Evolutionary conservation across 2,329 filamentous ascomycete species (phyloP), one percentile per base, ranked within the genome.

Genomic region (Fusarium brevicatenulatum): DNA sequence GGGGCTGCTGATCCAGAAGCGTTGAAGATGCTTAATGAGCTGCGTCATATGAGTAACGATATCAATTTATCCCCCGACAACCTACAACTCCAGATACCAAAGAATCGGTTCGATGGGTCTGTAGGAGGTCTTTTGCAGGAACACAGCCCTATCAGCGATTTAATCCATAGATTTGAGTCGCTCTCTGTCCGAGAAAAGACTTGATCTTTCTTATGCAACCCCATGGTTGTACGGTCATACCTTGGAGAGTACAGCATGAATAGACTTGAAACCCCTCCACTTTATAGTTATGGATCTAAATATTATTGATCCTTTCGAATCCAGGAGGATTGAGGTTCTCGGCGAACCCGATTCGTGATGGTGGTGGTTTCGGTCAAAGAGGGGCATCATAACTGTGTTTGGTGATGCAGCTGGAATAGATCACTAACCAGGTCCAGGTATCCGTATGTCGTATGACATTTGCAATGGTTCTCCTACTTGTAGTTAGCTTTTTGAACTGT

Each of bases 201-300:
- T 37, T 37, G 7, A 25, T 0, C 0, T 4, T 11, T 9, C 1
- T 11, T 37, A 34, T 16, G 10, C 30, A 19, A 4, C 2, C 12
- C 23, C 11, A 3, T 50, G 30, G 6, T 19, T 34, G 4, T 23
- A 5, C 47, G 30, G 4, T 13, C 19, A 2, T 23, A 7, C 47
- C 0, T 36, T 53, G 2, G n/a, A 5, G 7, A 9, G 3, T 16
- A 4, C 9, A 36, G 7, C 9, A 11, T 37, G 1, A 36, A 25
- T 52, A 25, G 2, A 36, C 18, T 19, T 16, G 18, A 36, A 21
- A 21, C 37, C 18, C 30, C 1, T 32, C 4, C 30, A 32, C 12
- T 5, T 32, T 32, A 32, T 32, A 13, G 4, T 4, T 13, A 32
- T 32, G 11, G 30, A 13, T 32, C 32, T 34, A 34, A 34, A 34